phyloP scores from a whole-genome alignment of 129 eudicot species.

The Tanacetum coccineum region DNA sequence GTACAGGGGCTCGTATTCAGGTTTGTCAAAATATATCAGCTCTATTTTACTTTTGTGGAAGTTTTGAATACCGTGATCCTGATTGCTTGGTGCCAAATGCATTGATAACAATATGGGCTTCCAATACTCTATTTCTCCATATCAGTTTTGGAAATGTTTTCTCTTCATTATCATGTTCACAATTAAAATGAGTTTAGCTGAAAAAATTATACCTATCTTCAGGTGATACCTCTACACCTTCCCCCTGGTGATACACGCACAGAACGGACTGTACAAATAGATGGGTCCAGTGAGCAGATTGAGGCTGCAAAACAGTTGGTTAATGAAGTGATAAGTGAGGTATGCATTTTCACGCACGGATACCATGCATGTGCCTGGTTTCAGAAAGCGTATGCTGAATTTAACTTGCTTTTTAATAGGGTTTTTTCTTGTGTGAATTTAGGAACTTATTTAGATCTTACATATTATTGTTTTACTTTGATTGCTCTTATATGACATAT shows the following conservation, averaged over 20 bases:
- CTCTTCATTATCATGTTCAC: neutral
- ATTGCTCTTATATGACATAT: slow-evolving; percentile 20
- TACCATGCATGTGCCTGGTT: slow-evolving; percentile 30
- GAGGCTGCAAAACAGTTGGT: slow-evolving; percentile 93
- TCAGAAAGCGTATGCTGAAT: slow-evolving; percentile 14
- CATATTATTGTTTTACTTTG: slow-evolving; percentile 17
- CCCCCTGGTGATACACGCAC: slow-evolving; percentile 88
- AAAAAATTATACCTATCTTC: slow-evolving; percentile 19
- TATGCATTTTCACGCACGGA: slow-evolving; percentile 40
- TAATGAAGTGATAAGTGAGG: slow-evolving; percentile 91
- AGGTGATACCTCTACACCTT: slow-evolving; percentile 92
- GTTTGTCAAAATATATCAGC: slow-evolving; percentile 27
- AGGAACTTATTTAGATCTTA: neutral
- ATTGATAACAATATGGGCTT: neutral
- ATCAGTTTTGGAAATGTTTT: neutral
- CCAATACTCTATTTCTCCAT: neutral
- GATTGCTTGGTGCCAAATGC: neutral
- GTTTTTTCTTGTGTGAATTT: slow-evolving; percentile 18
- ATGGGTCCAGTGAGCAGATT: slow-evolving; percentile 79
- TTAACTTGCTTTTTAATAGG: slow-evolving; percentile 18
- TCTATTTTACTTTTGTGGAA: neutral
- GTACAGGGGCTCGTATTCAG: slow-evolving; percentile 94
- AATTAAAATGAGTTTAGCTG: slow-evolving; percentile 14
- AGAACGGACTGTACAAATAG: slow-evolving; percentile 88
- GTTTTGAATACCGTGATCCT: neutral